Conservation (phyloP, 169 alveolate genomes). For the Babesia caballi region DNA sequence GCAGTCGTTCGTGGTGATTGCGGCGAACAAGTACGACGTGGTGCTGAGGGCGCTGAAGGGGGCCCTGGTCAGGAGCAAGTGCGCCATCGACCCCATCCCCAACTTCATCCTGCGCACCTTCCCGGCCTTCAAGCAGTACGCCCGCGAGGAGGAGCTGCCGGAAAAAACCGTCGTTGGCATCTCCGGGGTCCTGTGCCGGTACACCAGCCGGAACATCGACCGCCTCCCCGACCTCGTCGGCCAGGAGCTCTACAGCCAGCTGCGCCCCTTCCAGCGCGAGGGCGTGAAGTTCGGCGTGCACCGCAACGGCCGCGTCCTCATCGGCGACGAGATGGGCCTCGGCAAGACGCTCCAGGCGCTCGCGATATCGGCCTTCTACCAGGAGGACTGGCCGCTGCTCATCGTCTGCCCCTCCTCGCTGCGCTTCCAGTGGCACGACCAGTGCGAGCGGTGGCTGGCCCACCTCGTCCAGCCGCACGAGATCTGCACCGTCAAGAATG, state of each 20-base stretch:
- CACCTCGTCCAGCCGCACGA: constrained; percentile 68
- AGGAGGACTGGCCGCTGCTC: constrained; percentile 93
- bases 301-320: constrained; percentile 89
- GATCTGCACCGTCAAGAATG: constrained; percentile 66
- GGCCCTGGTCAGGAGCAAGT: constrained; percentile 18
- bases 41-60: constrained; percentile 48
- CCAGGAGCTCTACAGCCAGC: constrained; percentile 65
- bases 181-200: constrained; percentile 49
- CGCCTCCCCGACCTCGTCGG: constrained; percentile 57
- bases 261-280: constrained; percentile 88
- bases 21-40: constrained; percentile 61
- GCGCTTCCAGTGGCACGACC: constrained; percentile 91
- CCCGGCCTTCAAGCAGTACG: constrained; percentile 50
- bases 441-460: constrained; percentile 88
- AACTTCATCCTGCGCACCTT: constrained; percentile 68
- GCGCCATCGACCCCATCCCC: constrained; percentile 69
- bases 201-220: constrained; percentile 52
- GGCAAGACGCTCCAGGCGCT: constrained; percentile 98
- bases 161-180: constrained; percentile 60
- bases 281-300: constrained; percentile 91
- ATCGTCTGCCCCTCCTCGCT: constrained; percentile 93
- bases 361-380: constrained; percentile 86
- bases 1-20: constrained; percentile 50
- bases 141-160: constrained; percentile 54
- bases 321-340: constrained; percentile 99